Evolutionary conservation across 2,329 filamentous ascomycete genomes (phyloP).

Genomic region (Parastagonospora nodorum): DNA sequence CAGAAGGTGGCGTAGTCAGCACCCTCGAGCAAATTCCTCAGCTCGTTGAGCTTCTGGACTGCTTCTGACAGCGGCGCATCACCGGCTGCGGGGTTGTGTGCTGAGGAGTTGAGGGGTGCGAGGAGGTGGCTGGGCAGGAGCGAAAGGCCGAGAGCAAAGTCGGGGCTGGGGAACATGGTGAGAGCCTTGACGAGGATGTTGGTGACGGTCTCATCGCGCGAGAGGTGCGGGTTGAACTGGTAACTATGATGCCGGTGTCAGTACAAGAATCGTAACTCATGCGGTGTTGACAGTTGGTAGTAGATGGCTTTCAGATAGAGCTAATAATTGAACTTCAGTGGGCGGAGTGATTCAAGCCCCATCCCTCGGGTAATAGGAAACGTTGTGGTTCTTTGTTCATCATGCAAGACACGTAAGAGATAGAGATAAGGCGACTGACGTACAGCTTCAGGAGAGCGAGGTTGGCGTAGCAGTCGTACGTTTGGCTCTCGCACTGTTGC

Average conservation of each 20-base stretch:
- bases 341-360: slow-evolving; percentile 62
- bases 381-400: slow-evolving; percentile 79
- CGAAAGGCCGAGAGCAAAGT: slow-evolving; percentile 92
- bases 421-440: slow-evolving; percentile 52
- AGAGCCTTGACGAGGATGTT: slow-evolving; percentile 98
- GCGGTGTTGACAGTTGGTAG: slow-evolving; percentile 3
- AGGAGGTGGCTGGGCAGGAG: slow-evolving; percentile 87
- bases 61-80: slow-evolving; percentile 81
- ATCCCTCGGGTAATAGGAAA: slow-evolving; percentile 98
- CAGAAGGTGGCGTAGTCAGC: slow-evolving; percentile 93
- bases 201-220: slow-evolving; percentile 95
- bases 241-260: slow-evolving; percentile 65
- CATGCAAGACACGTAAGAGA: slow-evolving; percentile 52
- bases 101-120: slow-evolving; percentile 59
- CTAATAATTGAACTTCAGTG: slow-evolving; percentile 75
- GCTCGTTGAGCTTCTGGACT: slow-evolving; percentile 80
- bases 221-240: slow-evolving; percentile 98
- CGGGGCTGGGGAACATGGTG: slow-evolving; percentile 93
- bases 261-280: slow-evolving; percentile 1
- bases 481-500: slow-evolving; percentile 93
- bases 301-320: slow-evolving; percentile 68
- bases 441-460: slow-evolving; percentile 95
- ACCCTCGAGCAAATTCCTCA: slow-evolving; percentile 86
- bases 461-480: slow-evolving; percentile 96
- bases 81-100: slow-evolving; percentile 59